These are phyloP conservation scores for Blastocystis sp. DNA, from an alignment of 352 stramenopile species.

Conservation along the genomic window DNA sequence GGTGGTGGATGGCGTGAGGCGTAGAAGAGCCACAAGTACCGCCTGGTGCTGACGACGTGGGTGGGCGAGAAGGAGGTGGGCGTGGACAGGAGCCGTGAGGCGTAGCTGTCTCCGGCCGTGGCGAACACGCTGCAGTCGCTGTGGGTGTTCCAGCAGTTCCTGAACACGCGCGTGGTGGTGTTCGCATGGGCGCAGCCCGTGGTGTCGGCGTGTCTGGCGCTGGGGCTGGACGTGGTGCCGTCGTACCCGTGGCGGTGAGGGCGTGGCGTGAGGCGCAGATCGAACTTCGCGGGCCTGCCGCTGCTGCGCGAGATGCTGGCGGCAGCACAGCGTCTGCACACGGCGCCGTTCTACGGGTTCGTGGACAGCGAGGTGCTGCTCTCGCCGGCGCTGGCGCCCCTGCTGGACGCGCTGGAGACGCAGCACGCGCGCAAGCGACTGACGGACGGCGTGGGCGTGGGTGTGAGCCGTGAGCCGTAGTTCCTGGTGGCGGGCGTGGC, in stretches of 20 bases:
- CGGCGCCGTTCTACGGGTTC: neutral
- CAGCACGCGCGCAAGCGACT: neutral
- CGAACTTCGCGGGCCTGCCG: neutral
- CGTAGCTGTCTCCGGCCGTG: too few species aligned
- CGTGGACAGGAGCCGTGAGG: too few species aligned
- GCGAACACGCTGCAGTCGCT: neutral
- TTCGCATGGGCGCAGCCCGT: neutral
- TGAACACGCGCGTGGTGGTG: neutral
- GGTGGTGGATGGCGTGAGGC: too few species aligned
- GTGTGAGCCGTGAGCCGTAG: neutral
- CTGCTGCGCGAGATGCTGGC: neutral
- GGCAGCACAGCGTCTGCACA: neutral
- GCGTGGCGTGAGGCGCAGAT: neutral
- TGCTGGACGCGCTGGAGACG: neutral
- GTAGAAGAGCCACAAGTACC: too few species aligned
- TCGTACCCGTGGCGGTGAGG: neutral
- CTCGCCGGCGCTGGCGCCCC: neutral
- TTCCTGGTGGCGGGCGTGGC: neutral
- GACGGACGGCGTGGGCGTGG: neutral
- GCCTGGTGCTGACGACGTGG: too few species aligned
- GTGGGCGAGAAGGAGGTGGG: too few species aligned
- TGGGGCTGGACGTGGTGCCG: neutral
- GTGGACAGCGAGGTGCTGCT: conserved; percentile 10
- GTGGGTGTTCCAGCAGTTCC: neutral
- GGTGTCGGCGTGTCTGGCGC: neutral